phyloP scores from a whole-genome alignment of 192 early-diverging fungal species.

The Podila minutissima region DNA sequence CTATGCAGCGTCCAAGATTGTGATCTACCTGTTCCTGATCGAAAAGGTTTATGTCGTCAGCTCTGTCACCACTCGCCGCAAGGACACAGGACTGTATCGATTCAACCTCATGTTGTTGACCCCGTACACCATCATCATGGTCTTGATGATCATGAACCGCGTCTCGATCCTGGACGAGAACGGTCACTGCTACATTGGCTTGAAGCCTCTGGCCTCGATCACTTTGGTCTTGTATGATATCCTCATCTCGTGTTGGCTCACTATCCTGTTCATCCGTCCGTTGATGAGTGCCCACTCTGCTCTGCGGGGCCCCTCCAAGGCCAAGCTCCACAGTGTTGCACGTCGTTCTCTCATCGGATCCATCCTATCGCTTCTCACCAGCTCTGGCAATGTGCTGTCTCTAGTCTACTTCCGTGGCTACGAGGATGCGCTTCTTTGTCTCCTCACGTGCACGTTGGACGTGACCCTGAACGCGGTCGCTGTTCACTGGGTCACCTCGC shows the following conservation, averaged over 20 bases:
- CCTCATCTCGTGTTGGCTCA: neutral
- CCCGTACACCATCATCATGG: neutral
- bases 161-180: neutral
- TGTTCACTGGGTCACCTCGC: neutral
- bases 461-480: neutral
- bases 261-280: neutral
- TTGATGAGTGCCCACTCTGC: neutral
- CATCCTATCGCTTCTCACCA: neutral
- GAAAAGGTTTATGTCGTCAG: neutral
- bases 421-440: neutral
- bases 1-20: neutral
- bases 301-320: neutral
- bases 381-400: neutral
- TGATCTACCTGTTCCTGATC: neutral
- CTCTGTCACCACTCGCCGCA: neutral
- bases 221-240: neutral
- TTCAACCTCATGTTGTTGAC: neutral
- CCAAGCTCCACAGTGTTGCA: neutral
- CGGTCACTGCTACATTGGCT: neutral
- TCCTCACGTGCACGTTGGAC: neutral
- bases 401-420: neutral
- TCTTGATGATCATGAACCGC: neutral
- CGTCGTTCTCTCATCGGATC: neutral
- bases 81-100: neutral
- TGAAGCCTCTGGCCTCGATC: neutral